A percentile compares a stretch with the other conserved stretches of the same genome.
These are phyloP conservation scores for Paraglomus occultum DNA, from an alignment of 192 early-diverging fungal genomes.

Conservation along the genomic window DNA sequence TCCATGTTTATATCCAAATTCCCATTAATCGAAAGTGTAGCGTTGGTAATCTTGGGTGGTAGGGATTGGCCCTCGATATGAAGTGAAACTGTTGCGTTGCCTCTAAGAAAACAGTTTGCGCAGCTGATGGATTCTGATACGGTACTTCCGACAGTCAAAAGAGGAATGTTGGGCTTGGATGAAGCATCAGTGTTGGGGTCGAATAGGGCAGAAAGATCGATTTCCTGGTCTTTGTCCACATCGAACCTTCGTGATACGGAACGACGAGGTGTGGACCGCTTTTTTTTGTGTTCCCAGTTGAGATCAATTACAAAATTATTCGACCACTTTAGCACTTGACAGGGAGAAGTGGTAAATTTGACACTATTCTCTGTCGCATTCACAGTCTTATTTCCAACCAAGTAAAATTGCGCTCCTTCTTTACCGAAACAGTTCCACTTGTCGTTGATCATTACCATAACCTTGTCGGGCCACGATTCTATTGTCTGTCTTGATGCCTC, in stretches of 20 bases:
- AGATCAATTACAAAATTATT: not conserved
- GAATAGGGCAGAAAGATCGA: constrained; percentile 16
- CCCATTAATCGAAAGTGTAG: constrained; percentile 4
- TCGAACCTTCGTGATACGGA: not conserved
- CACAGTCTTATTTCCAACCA: not conserved
- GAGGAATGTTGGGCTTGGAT: constrained; percentile 19
- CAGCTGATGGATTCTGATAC: constrained; percentile 14
- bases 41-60: not conserved
- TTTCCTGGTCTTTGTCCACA: not conserved
- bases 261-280: not conserved
- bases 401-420: not conserved
- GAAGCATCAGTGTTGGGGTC: constrained; percentile 10
- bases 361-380: not conserved
- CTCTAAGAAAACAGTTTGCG: constrained; percentile 10
- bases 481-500: not conserved
- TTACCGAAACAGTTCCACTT: constrained; percentile 15
- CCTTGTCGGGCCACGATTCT: not conserved
- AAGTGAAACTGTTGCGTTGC: constrained; percentile 4
- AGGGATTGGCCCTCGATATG: not conserved
- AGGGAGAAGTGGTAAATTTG: constrained; percentile 2
- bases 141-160: not conserved
- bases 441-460: not conserved
- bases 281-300: not conserved
- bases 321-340: not conserved
- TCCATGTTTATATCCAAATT: constrained; percentile 12